phyloP scores from a whole-genome alignment of 1,139 yeast species.

The Zhuliangozyma blackwelliae region DNA sequence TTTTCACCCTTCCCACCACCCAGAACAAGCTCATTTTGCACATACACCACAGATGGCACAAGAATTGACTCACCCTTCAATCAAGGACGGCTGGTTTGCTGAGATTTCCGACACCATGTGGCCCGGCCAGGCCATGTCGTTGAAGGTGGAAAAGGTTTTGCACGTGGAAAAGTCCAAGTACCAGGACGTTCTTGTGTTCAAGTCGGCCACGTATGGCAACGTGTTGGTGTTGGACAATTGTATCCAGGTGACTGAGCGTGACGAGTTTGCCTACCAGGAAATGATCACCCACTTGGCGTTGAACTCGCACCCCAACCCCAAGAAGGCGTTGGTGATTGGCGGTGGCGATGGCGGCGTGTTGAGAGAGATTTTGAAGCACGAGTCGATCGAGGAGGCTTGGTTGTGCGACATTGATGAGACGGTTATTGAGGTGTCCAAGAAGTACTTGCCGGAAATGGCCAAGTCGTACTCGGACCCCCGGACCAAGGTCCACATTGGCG shows the following conservation, averaged over 20 bases:
- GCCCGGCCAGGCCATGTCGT: constrained; percentile 94
- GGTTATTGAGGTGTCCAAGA: constrained; percentile 76
- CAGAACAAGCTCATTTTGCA: too few relatives aligned
- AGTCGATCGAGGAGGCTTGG: constrained; percentile 76
- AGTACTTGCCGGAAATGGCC: constrained; percentile 82
- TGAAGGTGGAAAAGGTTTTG: constrained; percentile 75
- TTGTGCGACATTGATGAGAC: constrained; percentile 90
- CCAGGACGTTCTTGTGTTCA: constrained; percentile 86
- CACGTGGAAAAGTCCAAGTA: constrained; percentile 79
- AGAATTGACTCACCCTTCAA: constrained; percentile 65
- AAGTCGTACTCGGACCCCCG: constrained; percentile 76
- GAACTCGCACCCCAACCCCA: constrained; percentile 88
- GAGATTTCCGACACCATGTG: constrained; percentile 85
- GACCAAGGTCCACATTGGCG: constrained; percentile 79
- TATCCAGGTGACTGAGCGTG: constrained; percentile 90
- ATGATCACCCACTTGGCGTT: constrained; percentile 89
- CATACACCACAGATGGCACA: constrained; percentile 15
- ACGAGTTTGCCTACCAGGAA: constrained; percentile 92
- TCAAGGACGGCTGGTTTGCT: constrained; percentile 87
- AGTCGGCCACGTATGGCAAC: constrained; percentile 84
- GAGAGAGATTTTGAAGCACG: constrained; percentile 87
- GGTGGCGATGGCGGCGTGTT: constrained; percentile 98
- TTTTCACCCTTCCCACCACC: too few relatives aligned
- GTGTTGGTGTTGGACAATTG: constrained; percentile 88
- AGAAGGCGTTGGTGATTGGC: constrained; percentile 84